Base-by-base conservation (phyloP, 176 grass and related monocot genomes). In the Melocanna baccifera region DNA sequence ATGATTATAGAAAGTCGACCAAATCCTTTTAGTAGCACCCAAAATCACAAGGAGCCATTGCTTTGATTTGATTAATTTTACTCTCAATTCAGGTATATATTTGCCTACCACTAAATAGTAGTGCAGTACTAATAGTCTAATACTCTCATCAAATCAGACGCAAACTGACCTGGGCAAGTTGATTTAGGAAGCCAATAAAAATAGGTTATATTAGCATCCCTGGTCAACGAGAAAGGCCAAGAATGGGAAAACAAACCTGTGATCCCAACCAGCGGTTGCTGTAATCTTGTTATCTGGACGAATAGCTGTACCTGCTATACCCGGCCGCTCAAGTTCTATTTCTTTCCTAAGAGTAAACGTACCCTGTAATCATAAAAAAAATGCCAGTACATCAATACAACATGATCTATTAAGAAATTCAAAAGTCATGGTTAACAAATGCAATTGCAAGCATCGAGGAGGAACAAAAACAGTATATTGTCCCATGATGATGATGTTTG, bases 191-290 rank as follows among this genome's bases (percentile, higher is more conserved):
- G 10, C 7, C n/a, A 62, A 4, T 69, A 46, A 55, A 73, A 85
- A 34, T 36, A 36, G 1, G 29, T 42, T 74, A 32, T 5, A 30
- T 28, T 48, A 50, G 7, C n/a, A 52, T 28, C 28, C 30, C 50
- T 56, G 15, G 10, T 55, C 13, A 52, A 68, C 19, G 37, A 77
- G 34, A 77, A 81, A 75, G 72, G 37, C 77, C 41, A 61, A 77
- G 42, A 76, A 85, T 75, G 65, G 41, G 19, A 30, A 67, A 83
- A 73, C 32, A 37, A 88, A 98, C 96, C 91, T 93, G 77, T 95
- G 91, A 87, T 98, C 96, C 93, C 96, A 98, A 73, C 96, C 96
- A 86, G 93, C 91, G 3, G 93, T 92, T 82, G 96, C 93, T 53
- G 89, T 65, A 62, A 98, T 98, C 91, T 92, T 98, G 66, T 73